Percentiles rank a stretch among this genome's conserved stretches.
Conservation (phyloP, 2,329 filamentous ascomycete species). For the Colletotrichum sp. region DNA sequence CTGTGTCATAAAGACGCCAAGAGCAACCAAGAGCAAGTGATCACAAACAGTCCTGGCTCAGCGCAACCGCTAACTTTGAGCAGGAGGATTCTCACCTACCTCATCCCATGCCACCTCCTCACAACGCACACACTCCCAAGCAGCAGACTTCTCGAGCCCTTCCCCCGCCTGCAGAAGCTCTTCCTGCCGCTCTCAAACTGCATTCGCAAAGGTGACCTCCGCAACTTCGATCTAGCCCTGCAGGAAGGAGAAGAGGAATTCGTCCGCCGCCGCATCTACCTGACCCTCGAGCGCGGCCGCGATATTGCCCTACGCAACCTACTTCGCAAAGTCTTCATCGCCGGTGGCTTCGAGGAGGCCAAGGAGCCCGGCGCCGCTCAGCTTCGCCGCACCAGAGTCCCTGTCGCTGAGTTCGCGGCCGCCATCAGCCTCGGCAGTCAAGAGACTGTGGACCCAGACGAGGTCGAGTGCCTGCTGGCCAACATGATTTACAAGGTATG, state of each 20-base stretch:
- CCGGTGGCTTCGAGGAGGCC: conserved; percentile 78
- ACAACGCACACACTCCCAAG: conserved; percentile 87
- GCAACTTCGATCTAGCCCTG: conserved; percentile 83
- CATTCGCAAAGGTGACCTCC: conserved; percentile 83
- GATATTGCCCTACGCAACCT: conserved; percentile 93
- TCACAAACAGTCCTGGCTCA: background rate
- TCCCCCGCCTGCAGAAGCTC: conserved; percentile 76
- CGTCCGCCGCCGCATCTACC: conserved; percentile 89
- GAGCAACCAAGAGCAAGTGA: conserved; percentile 79
- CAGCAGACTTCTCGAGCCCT: conserved; percentile 71
- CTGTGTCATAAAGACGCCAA: conserved; percentile 76
- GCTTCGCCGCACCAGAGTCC: conserved; percentile 76
- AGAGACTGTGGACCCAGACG: conserved; percentile 79
- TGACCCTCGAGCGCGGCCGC: conserved; percentile 89
- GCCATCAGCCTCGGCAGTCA: conserved; percentile 78
- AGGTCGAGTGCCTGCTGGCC: conserved; percentile 92
- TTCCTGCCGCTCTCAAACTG: conserved; percentile 80
- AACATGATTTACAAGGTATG: conserved; percentile 98
- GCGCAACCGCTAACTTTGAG: background rate
- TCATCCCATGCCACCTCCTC: conserved; percentile 91
- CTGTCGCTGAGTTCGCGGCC: conserved; percentile 82
- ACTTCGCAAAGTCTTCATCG: conserved; percentile 87
- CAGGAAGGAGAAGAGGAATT: conserved; percentile 88
- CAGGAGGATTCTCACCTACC: conserved; percentile 89
- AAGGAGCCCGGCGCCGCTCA: conserved; percentile 71